Conservation (phyloP, 768 basidiomycete genomes). For the Mycena venus region DNA sequence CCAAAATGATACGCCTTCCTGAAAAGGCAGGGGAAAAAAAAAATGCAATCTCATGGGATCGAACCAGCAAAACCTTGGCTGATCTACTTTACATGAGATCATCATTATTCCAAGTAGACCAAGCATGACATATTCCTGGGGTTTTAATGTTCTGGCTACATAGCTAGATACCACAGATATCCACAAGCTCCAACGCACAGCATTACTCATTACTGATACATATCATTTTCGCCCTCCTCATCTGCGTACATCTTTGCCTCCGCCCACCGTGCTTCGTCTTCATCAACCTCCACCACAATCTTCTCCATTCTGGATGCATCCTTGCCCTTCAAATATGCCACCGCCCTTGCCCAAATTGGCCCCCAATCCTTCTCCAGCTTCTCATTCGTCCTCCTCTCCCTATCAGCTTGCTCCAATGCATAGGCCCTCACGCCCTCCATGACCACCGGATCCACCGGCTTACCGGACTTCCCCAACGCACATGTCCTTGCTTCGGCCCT, state of each 20-base stretch:
- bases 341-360: not conserved
- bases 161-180: no score
- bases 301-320: not conserved
- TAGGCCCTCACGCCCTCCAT: not conserved
- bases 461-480: not conserved
- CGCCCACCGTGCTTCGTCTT: not conserved
- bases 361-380: not conserved
- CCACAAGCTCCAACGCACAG: no score
- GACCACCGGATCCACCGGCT: not conserved
- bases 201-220: conserved; percentile 12
- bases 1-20: no score
- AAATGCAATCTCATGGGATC: no score
- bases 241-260: not conserved
- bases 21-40: no score
- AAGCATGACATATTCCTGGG: no score
- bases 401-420: not conserved
- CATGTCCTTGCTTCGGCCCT: not conserved
- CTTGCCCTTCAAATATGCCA: not conserved
- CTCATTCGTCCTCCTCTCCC: not conserved
- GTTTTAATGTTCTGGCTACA: no score
- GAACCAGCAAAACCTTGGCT: no score
- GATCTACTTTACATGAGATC: no score
- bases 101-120: no score
- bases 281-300: not conserved
- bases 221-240: not conserved